These are phyloP conservation scores for Seminavis robusta DNA, from an alignment of 108 stramenopile species.

Conservation along the genomic window DNA sequence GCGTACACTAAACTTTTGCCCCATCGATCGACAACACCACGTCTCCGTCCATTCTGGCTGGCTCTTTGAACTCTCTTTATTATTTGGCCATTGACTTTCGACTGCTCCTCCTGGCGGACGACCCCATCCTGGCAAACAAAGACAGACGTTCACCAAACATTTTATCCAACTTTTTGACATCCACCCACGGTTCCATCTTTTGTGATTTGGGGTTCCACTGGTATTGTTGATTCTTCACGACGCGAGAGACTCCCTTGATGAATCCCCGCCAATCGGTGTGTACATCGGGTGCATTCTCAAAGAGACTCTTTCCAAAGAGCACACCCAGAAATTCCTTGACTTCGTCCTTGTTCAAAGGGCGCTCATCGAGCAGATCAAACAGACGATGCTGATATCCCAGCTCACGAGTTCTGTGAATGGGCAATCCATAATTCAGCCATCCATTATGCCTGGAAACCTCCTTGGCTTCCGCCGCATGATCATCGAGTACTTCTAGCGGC, in stretches of 20 bases:
- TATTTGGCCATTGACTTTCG: too few species aligned
- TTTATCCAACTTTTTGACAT: constrained; percentile 27
- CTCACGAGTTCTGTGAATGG: constrained; percentile 70
- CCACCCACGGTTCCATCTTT: constrained; percentile 16
- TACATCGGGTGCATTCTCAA: constrained; percentile 40
- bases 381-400: constrained; percentile 44
- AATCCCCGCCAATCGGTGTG: constrained; percentile 33
- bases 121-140: too few species aligned
- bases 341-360: constrained; percentile 32
- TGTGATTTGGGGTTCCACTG: constrained; percentile 35
- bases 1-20: too few species aligned
- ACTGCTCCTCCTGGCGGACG: too few species aligned
- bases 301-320: constrained; percentile 55
- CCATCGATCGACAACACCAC: too few species aligned
- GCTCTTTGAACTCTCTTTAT: too few species aligned
- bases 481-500: constrained; percentile 73
- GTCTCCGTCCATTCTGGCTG: too few species aligned
- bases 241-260: constrained; percentile 11
- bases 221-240: constrained; percentile 29
- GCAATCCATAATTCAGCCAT: constrained; percentile 63
- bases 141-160: constrained; percentile 7
- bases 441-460: constrained; percentile 66
- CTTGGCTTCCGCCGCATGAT: constrained; percentile 60
- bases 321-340: constrained; percentile 25
- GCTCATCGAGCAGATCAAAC: constrained; percentile 63